phyloP scores from a whole-genome alignment of 371 early-diverging fungal genomes.

The Chytridiales sp. region DNA sequence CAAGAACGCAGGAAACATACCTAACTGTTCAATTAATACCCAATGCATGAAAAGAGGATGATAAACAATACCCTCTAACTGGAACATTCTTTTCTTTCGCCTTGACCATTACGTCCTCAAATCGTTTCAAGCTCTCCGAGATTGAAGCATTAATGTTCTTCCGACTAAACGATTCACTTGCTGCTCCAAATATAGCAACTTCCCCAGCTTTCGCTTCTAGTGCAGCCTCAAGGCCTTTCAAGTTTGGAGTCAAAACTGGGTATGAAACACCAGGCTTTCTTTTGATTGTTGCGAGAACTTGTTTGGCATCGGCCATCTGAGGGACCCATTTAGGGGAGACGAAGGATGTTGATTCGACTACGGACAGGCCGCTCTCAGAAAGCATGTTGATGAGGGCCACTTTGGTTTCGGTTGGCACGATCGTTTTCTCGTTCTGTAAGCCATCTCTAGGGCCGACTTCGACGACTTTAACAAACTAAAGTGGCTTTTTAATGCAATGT shows the following conservation, averaged over 20 bases:
- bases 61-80: conserved; percentile 65
- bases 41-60: not conserved
- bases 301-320: conserved; percentile 87
- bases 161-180: conserved; percentile 81
- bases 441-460: conserved; percentile 97
- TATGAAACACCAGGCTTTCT: conserved; percentile 68
- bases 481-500: no score
- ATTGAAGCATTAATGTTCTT: conserved; percentile 94
- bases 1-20: conserved; percentile 89
- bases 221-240: conserved; percentile 82
- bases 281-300: conserved; percentile 71
- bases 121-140: conserved; percentile 74
- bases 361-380: conserved; percentile 73
- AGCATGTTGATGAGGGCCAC: conserved; percentile 82
- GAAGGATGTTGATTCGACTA: conserved; percentile 91
- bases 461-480: conserved; percentile 68
- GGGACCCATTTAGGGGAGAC: conserved; percentile 99
- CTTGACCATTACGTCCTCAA: conserved; percentile 64
- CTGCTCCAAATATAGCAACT: conserved; percentile 92
- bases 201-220: conserved; percentile 67
- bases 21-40: conserved; percentile 30
- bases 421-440: conserved; percentile 91
- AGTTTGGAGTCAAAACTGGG: conserved; percentile 91
- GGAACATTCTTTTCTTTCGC: conserved; percentile 70
- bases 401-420: conserved; percentile 79